Evolutionary conservation across 306 rosid genomes (phyloP).

Genomic region (Malus sylvestris): DNA sequence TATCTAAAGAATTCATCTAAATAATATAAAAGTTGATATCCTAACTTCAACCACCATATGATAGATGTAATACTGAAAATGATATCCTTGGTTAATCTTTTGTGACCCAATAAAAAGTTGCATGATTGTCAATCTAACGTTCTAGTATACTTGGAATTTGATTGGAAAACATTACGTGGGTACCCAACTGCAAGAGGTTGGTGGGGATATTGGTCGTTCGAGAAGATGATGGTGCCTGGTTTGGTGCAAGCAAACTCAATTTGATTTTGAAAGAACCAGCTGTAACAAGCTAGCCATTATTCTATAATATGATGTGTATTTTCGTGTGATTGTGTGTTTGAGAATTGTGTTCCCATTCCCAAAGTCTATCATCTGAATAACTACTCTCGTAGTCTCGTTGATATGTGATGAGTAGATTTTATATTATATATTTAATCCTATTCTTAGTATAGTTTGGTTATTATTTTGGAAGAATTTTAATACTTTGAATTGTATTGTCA

Average conservation of each 20-base stretch:
- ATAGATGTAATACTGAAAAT: no score
- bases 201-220: conserved; percentile 23
- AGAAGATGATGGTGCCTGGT: conserved; percentile 37
- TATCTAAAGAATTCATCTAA: no score
- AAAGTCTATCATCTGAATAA: no score
- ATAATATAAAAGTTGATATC: no score
- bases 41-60: no score
- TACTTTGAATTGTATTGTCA: no score
- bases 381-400: no score
- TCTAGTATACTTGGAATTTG: background rate
- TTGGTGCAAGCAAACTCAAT: conserved; percentile 36
- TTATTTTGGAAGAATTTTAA: no score
- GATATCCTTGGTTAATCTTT: background rate
- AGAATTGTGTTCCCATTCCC: background rate
- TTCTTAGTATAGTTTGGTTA: no score
- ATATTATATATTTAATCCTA: no score
- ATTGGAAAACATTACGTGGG: conserved; percentile 16
- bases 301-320: conserved; percentile 9
- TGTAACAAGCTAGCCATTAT: conserved; percentile 10
- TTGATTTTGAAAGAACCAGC: conserved; percentile 36
- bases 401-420: no score
- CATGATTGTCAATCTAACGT: background rate
- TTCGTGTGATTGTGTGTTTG: background rate
- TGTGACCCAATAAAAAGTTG: background rate
- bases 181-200: conserved; percentile 14